Evolutionary conservation across 2,329 filamentous ascomycete species (phyloP).

Genomic region (Neospermospora avenae): DNA sequence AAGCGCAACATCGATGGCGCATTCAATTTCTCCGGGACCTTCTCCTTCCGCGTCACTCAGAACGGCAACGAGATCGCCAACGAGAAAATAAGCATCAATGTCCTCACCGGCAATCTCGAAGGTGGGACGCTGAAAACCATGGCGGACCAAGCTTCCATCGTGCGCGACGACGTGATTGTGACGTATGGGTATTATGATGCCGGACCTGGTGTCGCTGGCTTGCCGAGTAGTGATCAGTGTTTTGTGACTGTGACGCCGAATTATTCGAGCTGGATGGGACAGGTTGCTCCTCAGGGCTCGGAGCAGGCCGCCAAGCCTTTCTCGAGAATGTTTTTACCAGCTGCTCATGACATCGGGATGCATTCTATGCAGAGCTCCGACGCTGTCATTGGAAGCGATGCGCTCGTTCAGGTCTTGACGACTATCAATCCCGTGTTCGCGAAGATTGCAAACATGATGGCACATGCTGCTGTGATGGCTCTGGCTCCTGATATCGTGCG

Average conservation of each 20-base stretch:
- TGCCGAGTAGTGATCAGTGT: conserved; percentile 44
- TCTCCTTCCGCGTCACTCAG: conserved; percentile 41
- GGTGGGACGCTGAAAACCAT: conserved; percentile 37
- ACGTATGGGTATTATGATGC: conserved; percentile 49
- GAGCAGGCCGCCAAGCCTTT: conserved; percentile 41
- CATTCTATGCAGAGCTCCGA: conserved; percentile 45
- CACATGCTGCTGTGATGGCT: conserved; percentile 26
- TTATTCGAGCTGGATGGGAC: conserved; percentile 43
- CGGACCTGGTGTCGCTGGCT: conserved; percentile 41
- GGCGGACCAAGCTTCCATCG: conserved; percentile 22
- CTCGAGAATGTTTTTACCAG: conserved; percentile 43
- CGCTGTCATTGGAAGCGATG: conserved; percentile 37
- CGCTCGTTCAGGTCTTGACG: conserved; percentile 32
- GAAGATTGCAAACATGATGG: conserved; percentile 26
- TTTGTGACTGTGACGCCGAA: conserved; percentile 45
- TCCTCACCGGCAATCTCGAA: conserved; percentile 42
- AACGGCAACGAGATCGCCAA: conserved; percentile 40
- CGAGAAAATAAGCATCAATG: conserved; percentile 46
- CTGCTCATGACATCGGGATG: conserved; percentile 49
- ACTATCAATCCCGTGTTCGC: conserved; percentile 25
- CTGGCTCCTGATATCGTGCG: conserved; percentile 43
- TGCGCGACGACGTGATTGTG: conserved; percentile 40
- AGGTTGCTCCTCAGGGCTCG: conserved; percentile 40
- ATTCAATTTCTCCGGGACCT: conserved; percentile 44
- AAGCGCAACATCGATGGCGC: conserved; percentile 39